Percentiles rank a stretch among this genome's conserved stretches.
These are phyloP conservation scores for Yamadazyma mexicana DNA, from an alignment of 1,139 yeast species.

Conservation along the genomic window DNA sequence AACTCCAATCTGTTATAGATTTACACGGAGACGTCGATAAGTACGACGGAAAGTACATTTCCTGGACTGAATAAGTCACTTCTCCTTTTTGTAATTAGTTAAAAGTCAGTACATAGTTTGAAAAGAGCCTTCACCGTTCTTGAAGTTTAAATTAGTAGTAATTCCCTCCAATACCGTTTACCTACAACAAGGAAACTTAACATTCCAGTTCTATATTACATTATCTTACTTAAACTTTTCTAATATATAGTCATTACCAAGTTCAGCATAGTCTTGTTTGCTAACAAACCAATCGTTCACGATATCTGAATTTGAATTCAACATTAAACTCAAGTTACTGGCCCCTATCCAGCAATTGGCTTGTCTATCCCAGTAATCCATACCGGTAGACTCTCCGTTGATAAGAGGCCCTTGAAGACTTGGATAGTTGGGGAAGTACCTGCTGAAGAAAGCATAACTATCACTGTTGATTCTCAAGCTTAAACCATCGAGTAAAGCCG, in stretches of 20 bases:
- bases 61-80: conserved; percentile 45
- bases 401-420: conserved; percentile 4
- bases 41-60: conserved; percentile 56
- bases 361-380: conserved; percentile 52
- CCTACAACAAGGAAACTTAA: too few species aligned
- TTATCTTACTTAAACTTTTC: conserved; percentile 50
- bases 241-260: conserved; percentile 56
- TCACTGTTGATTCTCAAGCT: conserved; percentile 64
- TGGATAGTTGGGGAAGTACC: conserved; percentile 49
- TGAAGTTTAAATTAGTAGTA: too few species aligned
- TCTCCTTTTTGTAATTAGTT: conserved; percentile 1
- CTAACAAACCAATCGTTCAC: conserved; percentile 56
- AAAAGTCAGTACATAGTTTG: conserved; percentile 2
- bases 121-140: neutral
- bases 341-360: conserved; percentile 71
- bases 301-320: conserved; percentile 40
- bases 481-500: conserved; percentile 59
- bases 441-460: conserved; percentile 44
- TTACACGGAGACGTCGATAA: conserved; percentile 62
- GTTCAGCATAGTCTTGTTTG: conserved; percentile 58
- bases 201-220: conserved; percentile 2
- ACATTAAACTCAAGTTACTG: conserved; percentile 56
- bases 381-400: conserved; percentile 21
- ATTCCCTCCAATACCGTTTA: too few species aligned
- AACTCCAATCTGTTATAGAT: conserved; percentile 54